A percentile compares a stretch with the other conserved stretches of the same genome.
Conservation (phyloP, 768 basidiomycete genomes). For the Coprinellus micaceus region DNA sequence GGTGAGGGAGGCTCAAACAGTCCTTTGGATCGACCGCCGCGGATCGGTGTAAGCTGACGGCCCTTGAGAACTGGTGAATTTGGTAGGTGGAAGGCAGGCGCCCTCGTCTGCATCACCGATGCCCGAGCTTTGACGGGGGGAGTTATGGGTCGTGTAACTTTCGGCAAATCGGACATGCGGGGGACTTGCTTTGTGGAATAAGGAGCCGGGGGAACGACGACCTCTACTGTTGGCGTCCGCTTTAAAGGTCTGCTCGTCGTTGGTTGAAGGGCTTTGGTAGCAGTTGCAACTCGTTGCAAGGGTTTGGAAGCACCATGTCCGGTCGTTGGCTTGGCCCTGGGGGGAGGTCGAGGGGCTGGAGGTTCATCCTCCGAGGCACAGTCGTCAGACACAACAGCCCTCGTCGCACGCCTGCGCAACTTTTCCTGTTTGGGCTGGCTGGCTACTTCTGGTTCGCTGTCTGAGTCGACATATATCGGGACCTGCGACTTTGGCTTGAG, state of each 20-base stretch:
- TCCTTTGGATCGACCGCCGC: constrained; percentile 36
- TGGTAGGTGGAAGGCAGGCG: constrained; percentile 18
- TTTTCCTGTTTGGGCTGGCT: constrained; percentile 23
- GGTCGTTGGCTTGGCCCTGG: neutral
- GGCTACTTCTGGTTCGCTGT: constrained; percentile 23
- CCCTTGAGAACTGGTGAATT: constrained; percentile 30
- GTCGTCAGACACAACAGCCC: constrained; percentile 46
- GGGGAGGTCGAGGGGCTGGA: constrained; percentile 9
- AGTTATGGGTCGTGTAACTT: neutral
- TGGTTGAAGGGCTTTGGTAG: neutral
- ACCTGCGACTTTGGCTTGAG: neutral
- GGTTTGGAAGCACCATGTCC: too few relatives aligned
- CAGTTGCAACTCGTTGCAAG: neutral
- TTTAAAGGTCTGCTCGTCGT: constrained; percentile 10
- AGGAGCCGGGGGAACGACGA: constrained; percentile 39
- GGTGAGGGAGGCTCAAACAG: constrained; percentile 46
- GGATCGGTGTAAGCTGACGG: constrained; percentile 71
- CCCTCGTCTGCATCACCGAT: neutral
- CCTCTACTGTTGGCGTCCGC: constrained; percentile 29
- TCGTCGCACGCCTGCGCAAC: constrained; percentile 21
- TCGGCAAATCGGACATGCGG: neutral
- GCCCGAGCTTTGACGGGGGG: constrained; percentile 7
- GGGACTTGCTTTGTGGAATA: constrained; percentile 19
- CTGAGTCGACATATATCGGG: constrained; percentile 9
- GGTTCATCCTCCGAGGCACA: constrained; percentile 34